These are phyloP conservation scores for Saccharomyces mikatae DNA, from an alignment of 805 yeast genomes.

Conservation along the genomic window DNA sequence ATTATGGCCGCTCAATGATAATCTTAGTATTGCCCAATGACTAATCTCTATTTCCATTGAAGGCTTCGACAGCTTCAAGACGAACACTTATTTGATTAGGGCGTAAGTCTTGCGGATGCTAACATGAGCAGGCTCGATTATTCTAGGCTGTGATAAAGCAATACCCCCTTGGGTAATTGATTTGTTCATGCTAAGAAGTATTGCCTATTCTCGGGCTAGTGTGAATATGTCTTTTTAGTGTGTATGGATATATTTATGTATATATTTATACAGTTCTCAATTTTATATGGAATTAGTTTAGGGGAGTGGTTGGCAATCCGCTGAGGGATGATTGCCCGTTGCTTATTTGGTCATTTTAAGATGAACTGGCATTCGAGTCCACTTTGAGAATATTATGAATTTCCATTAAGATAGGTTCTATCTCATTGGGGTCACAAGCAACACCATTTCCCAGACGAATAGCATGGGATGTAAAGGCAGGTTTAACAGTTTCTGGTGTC, in stretches of 20 bases:
- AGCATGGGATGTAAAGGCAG: constrained; percentile 8
- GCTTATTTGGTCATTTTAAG: background rate
- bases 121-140: constrained; percentile 57
- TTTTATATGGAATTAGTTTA: background rate
- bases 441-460: constrained; percentile 25
- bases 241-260: background rate
- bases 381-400: constrained; percentile 20
- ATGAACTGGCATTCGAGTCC: constrained; percentile 1
- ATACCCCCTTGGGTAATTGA: constrained; percentile 32
- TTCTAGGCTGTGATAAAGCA: constrained; percentile 56
- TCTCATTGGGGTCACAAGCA: constrained; percentile 25
- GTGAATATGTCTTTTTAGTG: background rate
- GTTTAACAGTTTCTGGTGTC: constrained; percentile 6
- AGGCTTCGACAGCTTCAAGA: constrained; percentile 67
- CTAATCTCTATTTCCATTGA: constrained; percentile 51
- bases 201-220: constrained; percentile 7
- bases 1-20: constrained; percentile 67
- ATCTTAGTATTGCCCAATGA: constrained; percentile 67
- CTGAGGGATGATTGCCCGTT: background rate
- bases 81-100: constrained; percentile 66
- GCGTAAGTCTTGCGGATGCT: constrained; percentile 56
- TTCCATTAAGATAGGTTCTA: constrained; percentile 21
- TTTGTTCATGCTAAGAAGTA: background rate
- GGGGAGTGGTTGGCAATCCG: background rate
- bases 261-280: background rate